Evolutionary conservation across 192 early-diverging fungal genomes (phyloP), one percentile per base, ranked within the genome.

Genomic region (Linnemannia hyalina): DNA sequence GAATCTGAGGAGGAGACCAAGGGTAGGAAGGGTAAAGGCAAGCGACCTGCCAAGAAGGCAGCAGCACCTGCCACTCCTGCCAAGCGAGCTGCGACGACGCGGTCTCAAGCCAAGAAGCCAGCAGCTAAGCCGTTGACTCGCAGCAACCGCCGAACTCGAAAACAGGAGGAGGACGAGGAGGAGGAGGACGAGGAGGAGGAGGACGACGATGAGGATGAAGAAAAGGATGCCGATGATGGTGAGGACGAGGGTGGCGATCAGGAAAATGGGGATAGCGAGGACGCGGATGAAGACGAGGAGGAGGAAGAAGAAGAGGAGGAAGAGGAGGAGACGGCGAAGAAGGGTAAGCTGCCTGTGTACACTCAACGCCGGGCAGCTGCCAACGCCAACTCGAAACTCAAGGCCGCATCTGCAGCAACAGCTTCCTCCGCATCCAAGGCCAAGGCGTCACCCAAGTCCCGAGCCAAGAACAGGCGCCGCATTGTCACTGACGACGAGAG

Each of bases 341-440:
- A 76, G 42, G 68, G 72, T 42, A 82, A 82, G 36, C 75, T 60
- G 32, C 68, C 75, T 16, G 46, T 82, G 22, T 82, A 77, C 46
- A 77, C 81, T 0, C 81, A 82, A 40, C 63, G 81, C 40, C 52
- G 55, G 40, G 81, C 81, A 26, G 81, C 81, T 6, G 81, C 75
- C 8, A 73, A 69, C 4, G 81, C 81, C 75, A 82, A 82, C 70
- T 77, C 81, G 7, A 82, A 82, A 29, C 44, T 82, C 35, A 82
- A 82, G 68, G 22, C 70, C 40, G 75, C 81, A n/a, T 40, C 75
- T 23, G 54, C 55, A 72, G 54, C 63, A 54, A 70, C 75, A 44
- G n/a, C 74, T 3, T 57, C 74, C 15, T 35, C 75, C 29, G 18
- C 52, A 8, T 68, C 74, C 29, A 82, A 82, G 44, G 71, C 44